Evolutionary conservation across 2,329 filamentous ascomycete species (phyloP).

Genomic region (Penicillium palitans): DNA sequence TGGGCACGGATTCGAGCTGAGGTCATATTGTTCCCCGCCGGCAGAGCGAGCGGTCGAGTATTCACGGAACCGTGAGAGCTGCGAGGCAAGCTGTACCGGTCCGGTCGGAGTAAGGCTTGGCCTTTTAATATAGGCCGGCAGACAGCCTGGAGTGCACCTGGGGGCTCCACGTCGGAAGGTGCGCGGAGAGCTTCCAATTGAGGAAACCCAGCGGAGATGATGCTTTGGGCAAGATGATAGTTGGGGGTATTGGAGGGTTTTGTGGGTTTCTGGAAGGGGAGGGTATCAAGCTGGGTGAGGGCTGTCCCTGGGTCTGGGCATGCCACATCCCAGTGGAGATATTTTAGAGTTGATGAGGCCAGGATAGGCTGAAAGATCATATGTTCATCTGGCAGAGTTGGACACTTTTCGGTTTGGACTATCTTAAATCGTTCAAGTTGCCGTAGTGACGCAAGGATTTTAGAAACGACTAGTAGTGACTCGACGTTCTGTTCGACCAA

Average conservation of each 20-base stretch:
- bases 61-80: conserved; percentile 46
- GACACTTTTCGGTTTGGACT: conserved; percentile 51
- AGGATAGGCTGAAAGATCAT: conserved; percentile 51
- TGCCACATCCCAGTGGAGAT: conserved; percentile 59
- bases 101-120: conserved; percentile 41
- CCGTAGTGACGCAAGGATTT: conserved; percentile 50
- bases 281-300: conserved; percentile 40
- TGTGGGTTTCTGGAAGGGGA: conserved; percentile 38
- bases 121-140: conserved; percentile 43
- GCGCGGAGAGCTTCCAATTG: conserved; percentile 42
- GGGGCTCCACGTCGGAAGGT: conserved; percentile 47
- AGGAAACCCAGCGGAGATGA: conserved; percentile 46
- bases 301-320: conserved; percentile 40
- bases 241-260: conserved; percentile 41
- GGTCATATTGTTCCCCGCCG: conserved; percentile 46
- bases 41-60: conserved; percentile 43
- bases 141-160: conserved; percentile 45
- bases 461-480: conserved; percentile 53
- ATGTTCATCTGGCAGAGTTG: conserved; percentile 45
- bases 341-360: conserved; percentile 50
- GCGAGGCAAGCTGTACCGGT: conserved; percentile 44
- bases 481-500: conserved; percentile 57
- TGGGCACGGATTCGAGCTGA: conserved; percentile 48
- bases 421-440: conserved; percentile 53
- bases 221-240: conserved; percentile 47